Conservation (phyloP, 306 rosid genomes). For the Prunus kanzakura region DNA sequence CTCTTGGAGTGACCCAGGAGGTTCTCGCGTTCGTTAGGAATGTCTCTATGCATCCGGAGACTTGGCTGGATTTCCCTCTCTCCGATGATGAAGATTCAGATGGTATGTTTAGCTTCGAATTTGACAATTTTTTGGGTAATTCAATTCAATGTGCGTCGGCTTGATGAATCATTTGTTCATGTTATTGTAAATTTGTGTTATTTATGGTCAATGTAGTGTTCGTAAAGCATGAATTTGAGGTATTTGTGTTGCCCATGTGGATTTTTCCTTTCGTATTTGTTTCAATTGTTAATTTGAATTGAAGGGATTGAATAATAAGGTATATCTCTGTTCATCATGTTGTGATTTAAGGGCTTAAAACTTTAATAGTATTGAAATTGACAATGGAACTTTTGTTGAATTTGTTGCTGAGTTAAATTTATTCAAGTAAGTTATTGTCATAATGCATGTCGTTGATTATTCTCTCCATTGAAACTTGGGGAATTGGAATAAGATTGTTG, state of each 20-base stretch:
- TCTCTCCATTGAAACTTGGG: not conserved
- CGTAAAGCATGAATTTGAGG: not conserved
- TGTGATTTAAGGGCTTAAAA: not conserved
- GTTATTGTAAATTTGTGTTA: not conserved
- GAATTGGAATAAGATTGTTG: not conserved
- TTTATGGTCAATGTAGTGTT: not conserved
- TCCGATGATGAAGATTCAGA: slow-evolving; percentile 56
- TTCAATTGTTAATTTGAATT: not conserved
- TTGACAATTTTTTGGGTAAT: not conserved
- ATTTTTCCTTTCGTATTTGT: not conserved
- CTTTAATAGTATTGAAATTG: too few relatives aligned
- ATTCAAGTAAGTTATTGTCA: not conserved
- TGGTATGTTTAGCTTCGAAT: slow-evolving; percentile 36
- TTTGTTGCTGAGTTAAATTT: not conserved
- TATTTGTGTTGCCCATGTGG: not conserved
- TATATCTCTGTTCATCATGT: not conserved
- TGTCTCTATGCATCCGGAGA: slow-evolving; percentile 76
- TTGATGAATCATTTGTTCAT: not conserved
- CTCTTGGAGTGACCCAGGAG: slow-evolving; percentile 65
- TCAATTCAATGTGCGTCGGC: not conserved
- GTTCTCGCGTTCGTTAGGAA: slow-evolving; percentile 67
- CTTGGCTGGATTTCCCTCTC: slow-evolving; percentile 88
- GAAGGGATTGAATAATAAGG: not conserved
- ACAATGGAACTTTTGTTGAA: not conserved
- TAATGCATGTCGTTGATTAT: not conserved